Base-by-base conservation (phyloP, 257 asterid genomes). In the Nicotiana obtusifolia region DNA sequence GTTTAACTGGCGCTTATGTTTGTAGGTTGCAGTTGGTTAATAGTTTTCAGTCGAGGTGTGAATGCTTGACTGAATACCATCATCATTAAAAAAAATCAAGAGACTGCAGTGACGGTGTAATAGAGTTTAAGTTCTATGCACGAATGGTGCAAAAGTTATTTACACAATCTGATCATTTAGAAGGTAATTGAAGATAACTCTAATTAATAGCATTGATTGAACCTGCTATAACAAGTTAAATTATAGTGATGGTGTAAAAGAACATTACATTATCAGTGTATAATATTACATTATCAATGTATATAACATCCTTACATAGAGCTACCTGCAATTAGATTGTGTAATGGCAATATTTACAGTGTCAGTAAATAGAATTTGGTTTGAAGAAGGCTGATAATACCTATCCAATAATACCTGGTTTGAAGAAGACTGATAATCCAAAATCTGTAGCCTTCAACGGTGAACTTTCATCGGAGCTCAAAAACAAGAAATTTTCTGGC, bases 361-460 rank as follows among this genome's bases (percentile, higher is more conserved):
- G 11, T 41, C 47, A 37, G 47, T 7, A 2, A 1, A 37, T 0
- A 37, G 47, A 37, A 33, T 7, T 41, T 20, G 95, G 94, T 83
- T 90, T 92, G 77, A 89, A 89, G 80, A 94, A 94, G 30, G 84
- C 92, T 10, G 98, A 94, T 41, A 41, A 41, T 41, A 41, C 2
- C 11, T 41, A 8, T 41, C 11, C 47, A n/a, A 5, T 20, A 81
- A 68, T 88, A 91, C 97, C 97, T 20, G 95, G 94, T 83, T 90
- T 92, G 77, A 89, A 89, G 80, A 94, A 94, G 30, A 85, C 92
- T 10, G 98, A 94, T 81, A 94, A 81, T 2, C 98, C 98, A 82
- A 91, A 94, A 89, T 94, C 98, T 53, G 97, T 94, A 54, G 97
- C 95, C 81, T 94, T 94, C 31, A 94, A 86, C 0, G 97, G 98